These are phyloP conservation scores for Colletotrichum gigasporum DNA, from an alignment of 2,329 filamentous ascomycete genomes.

Conservation along the genomic window DNA sequence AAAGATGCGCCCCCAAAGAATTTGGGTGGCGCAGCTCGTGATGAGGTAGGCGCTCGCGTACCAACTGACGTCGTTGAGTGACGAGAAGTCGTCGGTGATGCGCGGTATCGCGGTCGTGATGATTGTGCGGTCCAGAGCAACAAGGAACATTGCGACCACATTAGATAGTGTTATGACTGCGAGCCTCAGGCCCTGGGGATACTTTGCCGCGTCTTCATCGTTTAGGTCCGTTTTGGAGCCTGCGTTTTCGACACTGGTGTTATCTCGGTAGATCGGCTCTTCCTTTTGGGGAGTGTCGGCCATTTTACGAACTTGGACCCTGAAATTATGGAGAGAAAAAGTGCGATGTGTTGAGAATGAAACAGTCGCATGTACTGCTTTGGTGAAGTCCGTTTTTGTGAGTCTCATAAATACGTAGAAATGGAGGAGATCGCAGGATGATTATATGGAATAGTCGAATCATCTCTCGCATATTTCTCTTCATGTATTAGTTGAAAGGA, in stretches of 20 bases:
- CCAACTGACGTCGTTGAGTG: slow-evolving; percentile 58
- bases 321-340: no score
- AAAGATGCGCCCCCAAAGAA: slow-evolving; percentile 52
- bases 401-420: no score
- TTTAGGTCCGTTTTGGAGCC: neutral
- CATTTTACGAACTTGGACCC: no score
- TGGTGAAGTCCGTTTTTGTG: no score
- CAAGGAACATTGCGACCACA: slow-evolving; percentile 34
- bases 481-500: no score
- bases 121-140: slow-evolving; percentile 42
- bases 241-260: neutral
- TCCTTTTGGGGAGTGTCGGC: no score
- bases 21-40: slow-evolving; percentile 49
- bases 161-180: slow-evolving; percentile 28
- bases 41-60: slow-evolving; percentile 55
- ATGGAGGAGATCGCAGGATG: no score
- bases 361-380: no score
- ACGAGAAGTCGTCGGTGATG: slow-evolving; percentile 52
- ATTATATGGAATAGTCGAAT: no score
- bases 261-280: rapidly evolving
- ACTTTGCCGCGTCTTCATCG: neutral
- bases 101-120: slow-evolving; percentile 51
- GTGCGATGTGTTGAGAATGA: no score
- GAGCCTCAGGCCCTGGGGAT: slow-evolving; percentile 8
- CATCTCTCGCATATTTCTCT: no score